Conservation (phyloP, 2,329 filamentous ascomycete species). For the Claviceps capensis region DNA sequence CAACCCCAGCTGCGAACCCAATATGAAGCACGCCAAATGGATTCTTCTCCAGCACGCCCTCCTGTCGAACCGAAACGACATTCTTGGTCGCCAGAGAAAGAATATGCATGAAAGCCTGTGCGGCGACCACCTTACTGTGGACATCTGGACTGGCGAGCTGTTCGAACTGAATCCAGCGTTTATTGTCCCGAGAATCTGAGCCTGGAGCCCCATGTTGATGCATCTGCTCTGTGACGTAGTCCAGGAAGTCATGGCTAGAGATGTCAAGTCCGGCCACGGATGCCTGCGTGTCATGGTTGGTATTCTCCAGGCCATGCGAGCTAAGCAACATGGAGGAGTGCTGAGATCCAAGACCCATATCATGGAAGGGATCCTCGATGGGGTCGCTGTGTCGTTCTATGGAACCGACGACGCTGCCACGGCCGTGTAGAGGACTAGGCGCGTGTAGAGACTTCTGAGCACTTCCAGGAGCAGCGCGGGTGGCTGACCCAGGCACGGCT, state of each 20-base stretch:
- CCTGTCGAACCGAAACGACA: conserved; percentile 49
- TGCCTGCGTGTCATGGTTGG: conserved; percentile 18
- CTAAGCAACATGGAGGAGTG: conserved; percentile 18
- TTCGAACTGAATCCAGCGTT: conserved; percentile 49
- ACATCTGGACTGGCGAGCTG: conserved; percentile 47
- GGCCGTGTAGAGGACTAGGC: conserved; percentile 25
- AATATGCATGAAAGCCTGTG: conserved; percentile 64
- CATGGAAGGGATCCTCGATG: conserved; percentile 16
- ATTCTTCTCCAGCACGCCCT: conserved; percentile 19
- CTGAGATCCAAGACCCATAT: conserved; percentile 20
- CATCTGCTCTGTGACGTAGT: conserved; percentile 25
- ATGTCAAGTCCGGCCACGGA: conserved; percentile 26
- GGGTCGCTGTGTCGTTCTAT: conserved; percentile 36
- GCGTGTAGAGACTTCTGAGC: conserved; percentile 19
- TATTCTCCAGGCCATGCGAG: conserved; percentile 10
- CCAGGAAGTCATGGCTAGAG: conserved; percentile 32
- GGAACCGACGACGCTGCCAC: conserved; percentile 22
- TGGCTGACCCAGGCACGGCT: conserved; percentile 30
- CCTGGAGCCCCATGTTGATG: conserved; percentile 19
- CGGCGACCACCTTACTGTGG: conserved; percentile 46
- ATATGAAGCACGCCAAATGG: conserved; percentile 31
- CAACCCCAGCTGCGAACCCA: neutral
- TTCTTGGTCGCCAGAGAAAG: conserved; percentile 56
- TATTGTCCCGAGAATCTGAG: conserved; percentile 18
- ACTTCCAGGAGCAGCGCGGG: conserved; percentile 24